Conservation (phyloP, 1,284 basidiomycete genomes). For the Acaromyces ingoldii region DNA sequence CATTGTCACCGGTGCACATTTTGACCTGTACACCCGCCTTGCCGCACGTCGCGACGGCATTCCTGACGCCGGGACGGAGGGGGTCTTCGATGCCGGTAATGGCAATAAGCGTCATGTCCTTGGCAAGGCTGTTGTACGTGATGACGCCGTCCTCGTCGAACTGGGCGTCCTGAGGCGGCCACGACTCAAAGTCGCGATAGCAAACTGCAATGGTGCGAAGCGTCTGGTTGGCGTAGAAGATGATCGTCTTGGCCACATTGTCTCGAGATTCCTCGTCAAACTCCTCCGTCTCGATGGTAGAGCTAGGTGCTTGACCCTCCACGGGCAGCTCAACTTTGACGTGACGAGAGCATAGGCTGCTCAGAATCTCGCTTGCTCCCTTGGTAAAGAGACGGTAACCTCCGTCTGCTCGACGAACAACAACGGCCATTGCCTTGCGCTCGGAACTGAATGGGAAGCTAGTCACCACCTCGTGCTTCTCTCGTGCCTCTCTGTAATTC, state of each 20-base stretch:
- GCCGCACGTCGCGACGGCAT: conserved; percentile 80
- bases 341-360: conserved; percentile 67
- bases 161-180: conserved; percentile 65
- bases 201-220: conserved; percentile 88
- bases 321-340: conserved; percentile 59
- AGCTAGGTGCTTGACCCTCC: conserved; percentile 13
- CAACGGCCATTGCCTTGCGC: conserved; percentile 92
- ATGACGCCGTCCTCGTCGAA: conserved; percentile 60
- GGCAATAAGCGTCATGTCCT: conserved; percentile 75
- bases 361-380: conserved; percentile 88
- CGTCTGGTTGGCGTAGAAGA: conserved; percentile 93
- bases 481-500: conserved; percentile 67
- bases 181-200: conserved; percentile 78
- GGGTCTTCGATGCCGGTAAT: conserved; percentile 95
- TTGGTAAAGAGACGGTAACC: conserved; percentile 74
- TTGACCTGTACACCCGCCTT: conserved; percentile 90
- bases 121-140: conserved; percentile 66
- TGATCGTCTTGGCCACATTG: conserved; percentile 83
- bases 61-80: conserved; percentile 77
- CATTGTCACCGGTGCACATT: conserved; percentile 99
- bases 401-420: conserved; percentile 63
- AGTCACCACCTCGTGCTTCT: conserved; percentile 68
- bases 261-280: conserved; percentile 58
- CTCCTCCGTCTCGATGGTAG: conserved; percentile 59
- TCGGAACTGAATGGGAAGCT: conserved; percentile 93